These are phyloP conservation scores for Erythrophleum fordii DNA, from an alignment of 306 rosid genomes.

Conservation along the genomic window DNA sequence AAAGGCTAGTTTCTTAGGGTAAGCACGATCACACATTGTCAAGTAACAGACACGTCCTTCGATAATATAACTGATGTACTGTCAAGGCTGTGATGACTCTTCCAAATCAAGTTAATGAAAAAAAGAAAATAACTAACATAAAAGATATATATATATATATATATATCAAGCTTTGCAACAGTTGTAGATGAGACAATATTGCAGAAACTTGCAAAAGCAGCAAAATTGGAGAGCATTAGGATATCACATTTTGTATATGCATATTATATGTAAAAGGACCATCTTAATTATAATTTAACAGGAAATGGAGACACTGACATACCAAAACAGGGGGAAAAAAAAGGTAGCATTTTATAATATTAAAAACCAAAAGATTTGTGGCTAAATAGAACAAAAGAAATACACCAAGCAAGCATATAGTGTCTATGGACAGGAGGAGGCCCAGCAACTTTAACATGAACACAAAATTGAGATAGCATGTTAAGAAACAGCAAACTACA, in stretches of 20 bases:
- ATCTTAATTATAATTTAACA: constrained; percentile 16
- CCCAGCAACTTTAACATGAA: not conserved
- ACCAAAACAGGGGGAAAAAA: not conserved
- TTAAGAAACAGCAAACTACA: constrained; percentile 15
- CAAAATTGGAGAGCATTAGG: constrained; percentile 5
- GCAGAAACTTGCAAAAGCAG: constrained; percentile 15
- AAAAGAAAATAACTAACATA: constrained; percentile 26
- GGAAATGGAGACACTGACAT: constrained; percentile 6
- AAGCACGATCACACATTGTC: constrained; percentile 98
- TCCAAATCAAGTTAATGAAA: constrained; percentile 27
- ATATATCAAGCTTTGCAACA: not conserved
- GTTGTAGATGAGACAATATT: constrained; percentile 15
- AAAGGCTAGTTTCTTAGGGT: constrained; percentile 98
- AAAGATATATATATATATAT: not conserved
- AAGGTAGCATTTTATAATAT: not conserved
- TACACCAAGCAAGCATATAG: constrained; percentile 23
- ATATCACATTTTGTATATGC: constrained; percentile 25
- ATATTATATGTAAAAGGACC: constrained; percentile 20
- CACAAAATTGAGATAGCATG: not conserved
- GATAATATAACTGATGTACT: constrained; percentile 72
- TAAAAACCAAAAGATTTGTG: constrained; percentile 7
- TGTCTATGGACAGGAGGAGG: constrained; percentile 3
- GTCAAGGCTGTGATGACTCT: constrained; percentile 60
- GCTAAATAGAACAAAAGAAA: constrained; percentile 12
- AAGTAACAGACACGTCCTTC: constrained; percentile 99